Evolutionary conservation across 2,329 filamentous ascomycete species (phyloP).

Genomic region (Aspergillus jensenii): DNA sequence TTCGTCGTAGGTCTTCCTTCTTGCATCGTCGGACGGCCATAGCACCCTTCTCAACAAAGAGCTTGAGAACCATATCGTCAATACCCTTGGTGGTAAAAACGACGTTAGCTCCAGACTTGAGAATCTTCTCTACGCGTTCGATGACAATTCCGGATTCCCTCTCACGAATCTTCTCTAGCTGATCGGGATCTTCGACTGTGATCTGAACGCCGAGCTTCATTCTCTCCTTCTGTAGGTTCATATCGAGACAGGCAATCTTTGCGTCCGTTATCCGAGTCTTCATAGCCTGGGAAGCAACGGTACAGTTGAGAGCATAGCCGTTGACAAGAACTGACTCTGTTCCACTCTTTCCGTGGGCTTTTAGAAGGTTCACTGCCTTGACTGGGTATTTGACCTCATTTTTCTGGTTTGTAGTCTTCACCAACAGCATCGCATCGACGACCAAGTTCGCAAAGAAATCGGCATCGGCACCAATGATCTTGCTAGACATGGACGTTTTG

Average conservation of each 20-base stretch:
- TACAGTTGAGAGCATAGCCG: constrained; percentile 98
- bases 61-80: constrained; percentile 91
- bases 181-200: constrained; percentile 93
- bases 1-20: constrained; percentile 95
- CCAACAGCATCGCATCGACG: constrained; percentile 91
- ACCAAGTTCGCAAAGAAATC: constrained; percentile 98
- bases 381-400: constrained; percentile 95
- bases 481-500: constrained; percentile 98
- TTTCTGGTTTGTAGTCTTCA: constrained; percentile 89
- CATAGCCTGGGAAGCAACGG: constrained; percentile 97
- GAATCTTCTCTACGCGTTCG: constrained; percentile 93
- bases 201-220: constrained; percentile 99
- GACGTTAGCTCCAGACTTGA: constrained; percentile 96
- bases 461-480: constrained; percentile 93
- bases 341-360: constrained; percentile 92
- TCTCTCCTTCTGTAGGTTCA: constrained; percentile 97
- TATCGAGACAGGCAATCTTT: constrained; percentile 95
- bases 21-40: constrained; percentile 97
- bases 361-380: constrained; percentile 98
- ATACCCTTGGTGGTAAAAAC: constrained; percentile 97
- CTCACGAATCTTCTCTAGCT: constrained; percentile 94
- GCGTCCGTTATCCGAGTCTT: constrained; percentile 86
- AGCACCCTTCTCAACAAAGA: constrained; percentile 89
- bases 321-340: constrained; percentile 88
- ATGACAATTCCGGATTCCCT: constrained; percentile 90